Evolutionary conservation across 1,284 basidiomycete species (phyloP).

Genomic region (Stygiomarasmius scandens): DNA sequence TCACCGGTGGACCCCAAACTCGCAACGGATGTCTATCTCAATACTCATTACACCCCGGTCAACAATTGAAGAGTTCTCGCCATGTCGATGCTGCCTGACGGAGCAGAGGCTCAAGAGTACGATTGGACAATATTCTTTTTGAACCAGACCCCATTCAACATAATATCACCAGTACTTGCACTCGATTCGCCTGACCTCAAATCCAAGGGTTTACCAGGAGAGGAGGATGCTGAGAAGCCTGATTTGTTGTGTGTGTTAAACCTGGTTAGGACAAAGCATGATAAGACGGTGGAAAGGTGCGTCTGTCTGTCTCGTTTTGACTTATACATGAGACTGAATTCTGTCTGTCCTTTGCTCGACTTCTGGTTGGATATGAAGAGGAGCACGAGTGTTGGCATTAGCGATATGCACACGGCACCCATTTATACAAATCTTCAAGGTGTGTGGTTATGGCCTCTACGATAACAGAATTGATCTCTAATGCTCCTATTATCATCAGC

Average conservation of each 20-base stretch:
- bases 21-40: no score
- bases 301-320: slow-evolving; percentile 28
- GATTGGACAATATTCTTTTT: slow-evolving; percentile 99
- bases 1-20: no score
- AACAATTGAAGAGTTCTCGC: slow-evolving; percentile 73
- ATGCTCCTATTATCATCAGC: slow-evolving; percentile 49
- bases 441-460: slow-evolving; percentile 31
- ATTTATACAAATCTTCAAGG: slow-evolving; percentile 98
- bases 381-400: slow-evolving; percentile 94
- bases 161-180: slow-evolving; percentile 81
- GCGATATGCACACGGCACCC: slow-evolving; percentile 95
- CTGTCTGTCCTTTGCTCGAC: not conserved
- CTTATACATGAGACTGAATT: not conserved
- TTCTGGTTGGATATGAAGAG: slow-evolving; percentile 52
- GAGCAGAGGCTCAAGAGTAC: slow-evolving; percentile 90
- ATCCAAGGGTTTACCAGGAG: slow-evolving; percentile 40
- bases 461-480: not conserved
- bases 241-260: slow-evolving; percentile 92
- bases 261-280: slow-evolving; percentile 93
- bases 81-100: slow-evolving; percentile 98
- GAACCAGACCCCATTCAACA: slow-evolving; percentile 88
- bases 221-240: slow-evolving; percentile 43
- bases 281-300: slow-evolving; percentile 83
- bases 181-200: slow-evolving; percentile 62
- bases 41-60: not conserved